Base-by-base conservation (phyloP, 768 basidiomycete genomes). In the Strobilomyces confusus region DNA sequence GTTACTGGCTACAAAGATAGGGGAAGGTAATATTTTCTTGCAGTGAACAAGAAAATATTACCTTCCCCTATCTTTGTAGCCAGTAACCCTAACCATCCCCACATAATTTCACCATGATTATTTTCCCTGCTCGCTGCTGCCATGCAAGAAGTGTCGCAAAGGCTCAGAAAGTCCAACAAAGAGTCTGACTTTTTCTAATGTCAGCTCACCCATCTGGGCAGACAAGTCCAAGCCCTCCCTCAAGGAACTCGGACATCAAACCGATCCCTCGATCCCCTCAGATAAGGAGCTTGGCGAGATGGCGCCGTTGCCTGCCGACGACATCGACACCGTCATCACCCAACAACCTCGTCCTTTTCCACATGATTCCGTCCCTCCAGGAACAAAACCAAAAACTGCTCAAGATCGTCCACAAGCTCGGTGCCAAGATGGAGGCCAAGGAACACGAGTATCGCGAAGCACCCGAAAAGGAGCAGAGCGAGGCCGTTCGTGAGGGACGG, bases 341-440 rank as follows among this genome's bases (percentile, higher is more conserved):
- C 17, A 89, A 89, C 62, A 80, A 93, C 61, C 81, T 98, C 19
- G 89, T 98, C 23, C 79, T 90, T 30, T 98, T 92, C 83, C 78
- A 78, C 41, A 88, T 84, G 0, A 80, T 98, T 48, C 78, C 81
- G 14, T 76, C 80, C 13, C 73, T 98, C n/a, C 94, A 98, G 63
- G 80, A 85, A 40, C 94, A 95, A 72, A 98, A 98, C 67, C 87
- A 91, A 74, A 89, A 88, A 60, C 73, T 98, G 22, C 75, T 98
- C 44, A 84, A 81, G 68, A 84, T 95, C 58, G 85, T 87, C 14
- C 78, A 95, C 17, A 88, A 90, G 51, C 77, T 98, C 36, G 92
- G 89, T 5, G 72, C 77, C 34, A 87, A 89, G 75, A 81, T 98
- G 79, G 97, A 98, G 71, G 75, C 75, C 6, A 87, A 89, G 60